Base-by-base conservation (phyloP, 208 protist species). In the Phytomonas sp. region DNA sequence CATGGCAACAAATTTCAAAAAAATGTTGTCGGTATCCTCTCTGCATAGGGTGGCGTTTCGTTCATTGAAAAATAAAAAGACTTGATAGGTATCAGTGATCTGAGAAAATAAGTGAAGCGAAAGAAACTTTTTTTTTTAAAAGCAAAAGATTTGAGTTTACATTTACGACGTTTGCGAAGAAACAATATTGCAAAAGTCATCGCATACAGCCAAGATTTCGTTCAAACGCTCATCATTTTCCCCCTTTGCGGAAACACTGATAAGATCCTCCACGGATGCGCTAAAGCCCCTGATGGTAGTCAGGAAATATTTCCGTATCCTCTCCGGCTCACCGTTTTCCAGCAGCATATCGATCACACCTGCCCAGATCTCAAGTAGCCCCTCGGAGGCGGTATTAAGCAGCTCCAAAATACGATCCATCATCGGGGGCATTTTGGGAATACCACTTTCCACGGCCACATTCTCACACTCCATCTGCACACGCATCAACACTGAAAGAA, bases 391-490 rank as follows among this genome's bases (percentile, higher is more conserved):
- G 59, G 49, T 71, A 75, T 83, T 89, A 4, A 96, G 74, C 62
- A 91, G 84, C 40, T 91, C 81, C 63, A 89, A 80, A 40, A 91
- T 84, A 67, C 78, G 81, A 34, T 69, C 71, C 91, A 96, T 93
- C 30, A 91, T 72, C 2, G 84, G 80, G 19, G 91, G 91, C 59
- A 93, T 62, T 14, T 62, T 75, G 40, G 69, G 60, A 81, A 93
- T 83, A 12, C 82, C 30, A 62, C 88, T 88, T 8, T 79, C 80
- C 37, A 94, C 72, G 11, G 88, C 86, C 33, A 93, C 84, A 72
- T 92, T 92, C 60, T 95, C 91, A 65, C 84, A 91, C 70, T 95
- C 88, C 2, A 95, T 76, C 81, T 95, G 88, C 36, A 95, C 86
- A 30, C 84, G 84, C 16, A 95, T 75, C 29, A 95, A 52, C 63